Conservation (phyloP, 2,329 filamentous ascomycete species). For the Thielaviopsis euricoi region DNA sequence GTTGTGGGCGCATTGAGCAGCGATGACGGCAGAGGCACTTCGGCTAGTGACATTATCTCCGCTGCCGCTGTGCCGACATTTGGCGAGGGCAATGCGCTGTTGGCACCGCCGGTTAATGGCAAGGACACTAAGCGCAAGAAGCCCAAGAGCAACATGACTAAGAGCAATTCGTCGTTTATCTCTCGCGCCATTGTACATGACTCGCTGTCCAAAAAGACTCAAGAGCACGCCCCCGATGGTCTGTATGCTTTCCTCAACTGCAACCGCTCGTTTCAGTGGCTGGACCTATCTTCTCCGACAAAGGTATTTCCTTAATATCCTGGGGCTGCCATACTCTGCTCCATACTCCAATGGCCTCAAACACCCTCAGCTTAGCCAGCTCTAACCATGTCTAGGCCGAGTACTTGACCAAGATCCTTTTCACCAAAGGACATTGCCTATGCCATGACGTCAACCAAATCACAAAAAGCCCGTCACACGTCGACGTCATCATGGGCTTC, state of each 20-base stretch:
- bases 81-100: conserved; percentile 67
- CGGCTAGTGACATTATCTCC: conserved; percentile 32
- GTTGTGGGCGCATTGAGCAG: conserved; percentile 35
- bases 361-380: neutral
- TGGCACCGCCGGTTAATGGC: conserved; percentile 38
- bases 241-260: conserved; percentile 89
- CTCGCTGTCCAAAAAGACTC: conserved; percentile 56
- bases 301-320: conserved; percentile 32
- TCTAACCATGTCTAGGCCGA: conserved; percentile 42
- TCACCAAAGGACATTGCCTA: conserved; percentile 88
- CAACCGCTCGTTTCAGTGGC: conserved; percentile 89
- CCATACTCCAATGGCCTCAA: no score
- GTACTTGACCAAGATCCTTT: conserved; percentile 86
- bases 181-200: conserved; percentile 93
- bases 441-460: conserved; percentile 82
- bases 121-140: conserved; percentile 76
- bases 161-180: conserved; percentile 97
- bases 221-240: conserved; percentile 62
- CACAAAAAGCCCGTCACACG: conserved; percentile 63
- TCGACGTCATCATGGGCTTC: conserved; percentile 90
- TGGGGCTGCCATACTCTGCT: neutral
- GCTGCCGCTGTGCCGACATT: conserved; percentile 47
- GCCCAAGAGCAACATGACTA: conserved; percentile 95
- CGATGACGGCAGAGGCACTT: conserved; percentile 37
- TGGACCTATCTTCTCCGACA: conserved; percentile 63